Conservation (phyloP, 2,329 filamentous ascomycete species). For the Neofusicoccum ribis region DNA sequence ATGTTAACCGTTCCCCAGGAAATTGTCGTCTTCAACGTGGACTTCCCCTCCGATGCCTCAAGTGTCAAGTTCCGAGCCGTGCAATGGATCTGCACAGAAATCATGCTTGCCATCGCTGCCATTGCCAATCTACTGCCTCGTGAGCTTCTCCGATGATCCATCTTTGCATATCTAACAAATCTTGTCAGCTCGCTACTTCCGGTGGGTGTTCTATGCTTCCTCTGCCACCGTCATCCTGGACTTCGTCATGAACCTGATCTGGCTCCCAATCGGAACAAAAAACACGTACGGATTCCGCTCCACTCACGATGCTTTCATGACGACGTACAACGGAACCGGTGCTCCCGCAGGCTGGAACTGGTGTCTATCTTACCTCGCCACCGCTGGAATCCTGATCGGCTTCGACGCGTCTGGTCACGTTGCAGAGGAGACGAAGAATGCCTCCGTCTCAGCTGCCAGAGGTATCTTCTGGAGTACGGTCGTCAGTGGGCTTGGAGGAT, state of each 20-base stretch:
- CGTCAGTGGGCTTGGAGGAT: constrained; percentile 57
- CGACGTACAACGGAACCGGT: constrained; percentile 56
- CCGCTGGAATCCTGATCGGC: constrained; percentile 61
- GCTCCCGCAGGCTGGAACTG: constrained; percentile 61
- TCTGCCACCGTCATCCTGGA: constrained; percentile 56
- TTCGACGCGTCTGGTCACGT: constrained; percentile 64
- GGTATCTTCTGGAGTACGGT: constrained; percentile 64
- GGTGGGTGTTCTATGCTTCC: constrained; percentile 54
- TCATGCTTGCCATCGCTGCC: constrained; percentile 44
- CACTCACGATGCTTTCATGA: constrained; percentile 60
- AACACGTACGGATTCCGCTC: constrained; percentile 61
- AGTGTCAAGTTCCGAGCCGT: constrained; percentile 60
- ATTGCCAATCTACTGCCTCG: constrained; percentile 19
- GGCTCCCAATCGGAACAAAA: constrained; percentile 59
- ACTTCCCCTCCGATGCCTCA: constrained; percentile 55
- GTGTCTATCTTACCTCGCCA: constrained; percentile 63
- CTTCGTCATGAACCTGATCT: constrained; percentile 61
- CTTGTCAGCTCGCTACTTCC: constrained; percentile 35
- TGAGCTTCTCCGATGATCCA: neutral
- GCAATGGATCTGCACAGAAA: constrained; percentile 60
- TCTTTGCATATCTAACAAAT: no score
- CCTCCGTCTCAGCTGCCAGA: constrained; percentile 55
- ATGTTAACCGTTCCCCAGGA: constrained; percentile 33
- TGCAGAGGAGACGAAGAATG: constrained; percentile 63
- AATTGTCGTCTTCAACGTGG: constrained; percentile 57